Base-by-base conservation (phyloP, 192 early-diverging fungal species). In the Entomortierella beljakovae region DNA sequence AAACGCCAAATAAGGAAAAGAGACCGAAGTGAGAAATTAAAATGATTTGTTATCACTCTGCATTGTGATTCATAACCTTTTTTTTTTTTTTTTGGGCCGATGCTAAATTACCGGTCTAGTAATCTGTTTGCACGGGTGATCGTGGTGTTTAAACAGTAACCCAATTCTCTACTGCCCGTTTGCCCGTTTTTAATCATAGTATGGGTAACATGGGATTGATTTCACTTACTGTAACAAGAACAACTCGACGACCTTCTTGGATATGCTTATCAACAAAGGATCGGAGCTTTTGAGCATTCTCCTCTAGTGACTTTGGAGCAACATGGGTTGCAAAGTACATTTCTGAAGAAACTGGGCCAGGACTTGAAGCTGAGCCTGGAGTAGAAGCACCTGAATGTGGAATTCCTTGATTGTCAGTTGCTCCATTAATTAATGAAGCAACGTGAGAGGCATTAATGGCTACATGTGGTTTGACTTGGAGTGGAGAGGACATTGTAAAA, bases 181-280 rank as follows among this genome's bases (percentile, higher is more conserved):
- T n/a, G n/a, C n/a, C n/a, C n/a, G n/a, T n/a, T n/a, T n/a, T n/a
- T n/a, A n/a, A n/a, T 26, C 18, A 11, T 43, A 11, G 8, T 43
- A 11, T 18, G 10, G 42, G 16, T 23, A n/a, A 15, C 8, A 52
- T 52, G 8, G 6, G 25, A 15, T 16, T 15, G 11, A 7, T 6
- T 15, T 15, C 7, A 57, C 56, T 31, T 86, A 92, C 92, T 6
- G 96, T 98, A 23, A 98, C 88, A 20, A 98, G 89, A n/a, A 94
- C 96, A n/a, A 97, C 86, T 23, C 88, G 85, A 38, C 86, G 90
- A 28, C 83, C 75, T 38, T 64, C 59, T 6, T 58, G 64, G 43
- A 72, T 51, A 72, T 93, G 91, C 43, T 71, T 51, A 15, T 67
- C 71, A 3, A 94, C 84, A 79, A 94, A 92, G 46, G 73, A 84